Percentiles rank a stretch among this genome's conserved stretches.
Conservation (phyloP, 495 filamentous ascomycete species). For the Aspergillus wentii region DNA sequence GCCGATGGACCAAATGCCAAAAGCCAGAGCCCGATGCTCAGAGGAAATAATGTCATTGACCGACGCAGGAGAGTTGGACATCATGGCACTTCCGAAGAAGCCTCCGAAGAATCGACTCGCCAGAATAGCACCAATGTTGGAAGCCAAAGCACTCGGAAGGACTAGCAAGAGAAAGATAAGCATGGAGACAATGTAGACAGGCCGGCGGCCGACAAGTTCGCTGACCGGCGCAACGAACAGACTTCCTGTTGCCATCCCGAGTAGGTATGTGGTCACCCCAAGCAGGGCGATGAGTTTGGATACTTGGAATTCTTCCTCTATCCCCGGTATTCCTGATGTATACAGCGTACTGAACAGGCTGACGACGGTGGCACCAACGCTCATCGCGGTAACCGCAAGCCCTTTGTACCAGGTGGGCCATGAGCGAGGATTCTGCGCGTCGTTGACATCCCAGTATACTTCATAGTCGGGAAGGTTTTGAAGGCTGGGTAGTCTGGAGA, state of each 20-base stretch:
- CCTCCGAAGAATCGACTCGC: slow-evolving; percentile 71
- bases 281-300: slow-evolving; percentile 59
- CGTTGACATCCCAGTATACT: slow-evolving; percentile 5
- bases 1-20: slow-evolving; percentile 71
- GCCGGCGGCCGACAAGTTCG: slow-evolving; percentile 70
- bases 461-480: slow-evolving; percentile 8
- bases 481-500: slow-evolving; percentile 8
- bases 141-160: slow-evolving; percentile 66
- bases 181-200: slow-evolving; percentile 62
- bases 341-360: slow-evolving; percentile 13
- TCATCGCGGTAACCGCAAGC: slow-evolving; percentile 10
- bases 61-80: slow-evolving; percentile 69
- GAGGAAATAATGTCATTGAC: slow-evolving; percentile 69
- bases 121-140: slow-evolving; percentile 57
- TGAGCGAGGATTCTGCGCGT: slow-evolving; percentile 8
- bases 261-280: slow-evolving; percentile 68
- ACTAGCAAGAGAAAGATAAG: slow-evolving; percentile 59
- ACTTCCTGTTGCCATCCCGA: slow-evolving; percentile 62
- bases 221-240: slow-evolving; percentile 69
- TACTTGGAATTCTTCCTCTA: slow-evolving; percentile 52
- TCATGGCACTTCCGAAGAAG: slow-evolving; percentile 69
- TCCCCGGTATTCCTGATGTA: slow-evolving; percentile 14
- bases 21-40: slow-evolving; percentile 64
- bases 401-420: slow-evolving; percentile 16
- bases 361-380: slow-evolving; percentile 12